phyloP scores from a whole-genome alignment of 139 green algal genomes.

The Astrephomene gubernaculifera region DNA sequence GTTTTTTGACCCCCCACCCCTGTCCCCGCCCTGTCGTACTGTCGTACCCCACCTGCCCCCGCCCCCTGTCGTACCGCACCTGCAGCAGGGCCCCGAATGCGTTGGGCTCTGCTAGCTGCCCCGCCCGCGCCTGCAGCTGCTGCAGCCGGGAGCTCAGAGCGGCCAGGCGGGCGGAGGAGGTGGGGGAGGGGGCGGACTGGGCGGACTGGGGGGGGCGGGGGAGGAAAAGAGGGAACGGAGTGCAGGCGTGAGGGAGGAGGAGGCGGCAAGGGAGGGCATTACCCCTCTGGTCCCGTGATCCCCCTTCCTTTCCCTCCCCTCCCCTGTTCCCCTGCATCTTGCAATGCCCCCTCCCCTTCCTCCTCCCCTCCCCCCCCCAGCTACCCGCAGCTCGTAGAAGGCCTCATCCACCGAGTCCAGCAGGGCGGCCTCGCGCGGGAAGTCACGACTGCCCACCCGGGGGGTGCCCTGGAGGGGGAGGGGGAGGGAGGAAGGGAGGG shows the following conservation, averaged over 20 bases:
- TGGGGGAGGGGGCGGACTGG: not conserved
- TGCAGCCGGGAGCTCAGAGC: constrained; percentile 24
- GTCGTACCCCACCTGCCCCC: no score
- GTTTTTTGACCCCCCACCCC: no score
- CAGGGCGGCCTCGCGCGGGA: constrained; percentile 51
- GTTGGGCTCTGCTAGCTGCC: constrained; percentile 77
- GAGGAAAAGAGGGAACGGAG: not conserved
- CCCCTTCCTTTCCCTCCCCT: not conserved
- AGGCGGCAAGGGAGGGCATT: not conserved
- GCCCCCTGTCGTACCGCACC: no score
- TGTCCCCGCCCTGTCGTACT: no score
- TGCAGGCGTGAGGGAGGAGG: not conserved
- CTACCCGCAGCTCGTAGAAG: constrained; percentile 63
- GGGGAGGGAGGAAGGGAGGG: no score
- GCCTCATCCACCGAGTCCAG: constrained; percentile 77
- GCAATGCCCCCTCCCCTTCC: not conserved
- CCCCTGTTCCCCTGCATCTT: not conserved
- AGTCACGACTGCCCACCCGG: constrained; percentile 48
- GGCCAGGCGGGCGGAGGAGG: not conserved
- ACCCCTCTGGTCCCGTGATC: not conserved
- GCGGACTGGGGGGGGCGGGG: no score
- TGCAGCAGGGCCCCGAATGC: constrained; percentile 80
- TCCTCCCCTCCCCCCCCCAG: not conserved
- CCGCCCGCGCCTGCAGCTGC: constrained; percentile 51
- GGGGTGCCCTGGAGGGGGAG: constrained; percentile 55